These are phyloP conservation scores for Fusarium drepaniforme DNA, from an alignment of 2,329 filamentous ascomycete genomes.

Conservation along the genomic window DNA sequence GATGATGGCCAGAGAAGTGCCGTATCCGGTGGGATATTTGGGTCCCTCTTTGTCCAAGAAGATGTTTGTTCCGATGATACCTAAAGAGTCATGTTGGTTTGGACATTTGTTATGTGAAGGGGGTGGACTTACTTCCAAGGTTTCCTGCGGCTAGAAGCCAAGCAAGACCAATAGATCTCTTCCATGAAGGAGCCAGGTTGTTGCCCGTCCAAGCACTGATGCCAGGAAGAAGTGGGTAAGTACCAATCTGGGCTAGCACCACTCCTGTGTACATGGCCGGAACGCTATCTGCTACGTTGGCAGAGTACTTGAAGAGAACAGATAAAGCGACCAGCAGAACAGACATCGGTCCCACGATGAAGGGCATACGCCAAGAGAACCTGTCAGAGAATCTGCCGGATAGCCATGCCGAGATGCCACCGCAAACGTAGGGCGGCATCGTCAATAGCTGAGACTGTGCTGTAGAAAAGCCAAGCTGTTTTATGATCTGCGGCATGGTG, in stretches of 20 bases:
- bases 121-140: conserved; percentile 32
- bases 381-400: conserved; percentile 50
- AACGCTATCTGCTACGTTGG: conserved; percentile 53
- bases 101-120: too few species aligned
- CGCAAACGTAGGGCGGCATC: conserved; percentile 52
- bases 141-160: conserved; percentile 39
- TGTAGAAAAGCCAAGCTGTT: conserved; percentile 53
- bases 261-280: conserved; percentile 28
- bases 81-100: not conserved
- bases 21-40: conserved; percentile 52
- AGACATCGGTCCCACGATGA: conserved; percentile 48
- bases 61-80: conserved; percentile 52
- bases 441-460: conserved; percentile 44
- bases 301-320: conserved; percentile 50
- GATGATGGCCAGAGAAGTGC: conserved; percentile 47
- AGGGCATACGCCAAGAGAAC: conserved; percentile 53
- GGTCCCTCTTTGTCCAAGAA: conserved; percentile 52
- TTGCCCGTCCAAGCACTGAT: conserved; percentile 41
- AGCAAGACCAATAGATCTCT: conserved; percentile 41
- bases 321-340: conserved; percentile 47
- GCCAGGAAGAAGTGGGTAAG: conserved; percentile 49
- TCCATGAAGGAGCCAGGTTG: conserved; percentile 40
- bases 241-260: conserved; percentile 34
- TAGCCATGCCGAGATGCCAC: conserved; percentile 43
- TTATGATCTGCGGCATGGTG: conserved; percentile 52